Evolutionary conservation across 805 yeast genomes (phyloP).

Genomic region (Candida palmyrensis): DNA sequence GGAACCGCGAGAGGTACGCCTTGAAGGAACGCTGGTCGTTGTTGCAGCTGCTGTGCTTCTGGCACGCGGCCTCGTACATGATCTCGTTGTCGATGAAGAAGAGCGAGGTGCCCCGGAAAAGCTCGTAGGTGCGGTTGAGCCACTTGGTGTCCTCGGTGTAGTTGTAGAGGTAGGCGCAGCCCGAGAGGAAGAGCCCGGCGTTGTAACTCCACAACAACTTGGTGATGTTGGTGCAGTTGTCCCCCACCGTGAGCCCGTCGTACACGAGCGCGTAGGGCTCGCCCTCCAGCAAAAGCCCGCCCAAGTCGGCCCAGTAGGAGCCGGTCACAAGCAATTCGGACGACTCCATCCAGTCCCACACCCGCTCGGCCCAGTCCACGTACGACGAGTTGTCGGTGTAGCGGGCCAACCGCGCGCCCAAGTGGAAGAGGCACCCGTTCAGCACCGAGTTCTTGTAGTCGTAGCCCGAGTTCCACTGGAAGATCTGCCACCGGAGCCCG

Average conservation of each 20-base stretch:
- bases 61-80: slow-evolving; percentile 84
- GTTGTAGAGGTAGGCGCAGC: slow-evolving; percentile 77
- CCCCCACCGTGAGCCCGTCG: slow-evolving; percentile 63
- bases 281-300: slow-evolving; percentile 40
- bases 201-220: slow-evolving; percentile 80
- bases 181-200: slow-evolving; percentile 73
- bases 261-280: slow-evolving; percentile 47
- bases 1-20: slow-evolving; percentile 71
- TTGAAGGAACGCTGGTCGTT: slow-evolving; percentile 91
- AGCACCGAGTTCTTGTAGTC: slow-evolving; percentile 41
- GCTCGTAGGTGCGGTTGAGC: slow-evolving; percentile 53
- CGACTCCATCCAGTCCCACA: slow-evolving; percentile 42
- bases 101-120: slow-evolving; percentile 50
- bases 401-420: slow-evolving; percentile 41
- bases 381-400: slow-evolving; percentile 36
- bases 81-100: slow-evolving; percentile 51
- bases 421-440: slow-evolving; percentile 40
- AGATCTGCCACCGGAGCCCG: slow-evolving; percentile 45
- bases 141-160: slow-evolving; percentile 62
- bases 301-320: slow-evolving; percentile 2
- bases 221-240: slow-evolving; percentile 59
- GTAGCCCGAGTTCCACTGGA: slow-evolving; percentile 45
- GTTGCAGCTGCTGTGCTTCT: slow-evolving; percentile 58
- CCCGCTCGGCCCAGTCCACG: slow-evolving; percentile 37
- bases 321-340: slow-evolving; percentile 21